Evolutionary conservation across 2,329 filamentous ascomycete genomes (phyloP).

Genomic region (Alternaria sp.): DNA sequence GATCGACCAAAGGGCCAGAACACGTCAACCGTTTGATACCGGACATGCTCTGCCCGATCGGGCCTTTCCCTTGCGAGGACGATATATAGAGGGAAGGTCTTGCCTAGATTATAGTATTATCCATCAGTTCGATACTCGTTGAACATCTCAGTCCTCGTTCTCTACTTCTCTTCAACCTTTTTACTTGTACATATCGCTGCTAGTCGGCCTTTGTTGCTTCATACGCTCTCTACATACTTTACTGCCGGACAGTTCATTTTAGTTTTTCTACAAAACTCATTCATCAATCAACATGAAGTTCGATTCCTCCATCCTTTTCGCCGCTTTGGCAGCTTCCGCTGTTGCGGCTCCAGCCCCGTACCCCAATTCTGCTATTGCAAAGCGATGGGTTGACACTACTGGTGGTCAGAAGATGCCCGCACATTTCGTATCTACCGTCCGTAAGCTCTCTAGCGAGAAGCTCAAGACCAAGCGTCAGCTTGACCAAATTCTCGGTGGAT

Average conservation of each 20-base stretch:
- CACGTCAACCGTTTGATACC: slow-evolving; percentile 21
- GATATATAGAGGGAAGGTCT: slow-evolving; percentile 21
- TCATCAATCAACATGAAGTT: slow-evolving; percentile 40
- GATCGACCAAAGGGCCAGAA: slow-evolving; percentile 7
- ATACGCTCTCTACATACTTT: slow-evolving; percentile 17
- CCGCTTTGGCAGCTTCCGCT: slow-evolving; percentile 37
- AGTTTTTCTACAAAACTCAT: slow-evolving; percentile 8
- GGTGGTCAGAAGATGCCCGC: slow-evolving; percentile 33
- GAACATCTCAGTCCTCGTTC: slow-evolving; percentile 15
- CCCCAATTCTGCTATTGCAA: slow-evolving; percentile 23
- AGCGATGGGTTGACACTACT: slow-evolving; percentile 39
- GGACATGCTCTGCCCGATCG: slow-evolving; percentile 10
- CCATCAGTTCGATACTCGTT: slow-evolving; percentile 20
- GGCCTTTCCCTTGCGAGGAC: slow-evolving; percentile 2
- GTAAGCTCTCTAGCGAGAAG: slow-evolving; percentile 35
- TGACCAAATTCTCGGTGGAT: slow-evolving; percentile 1
- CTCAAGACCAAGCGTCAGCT: slow-evolving; percentile 14
- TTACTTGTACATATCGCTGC: slow-evolving; percentile 33
- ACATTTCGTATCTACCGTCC: slow-evolving; percentile 35
- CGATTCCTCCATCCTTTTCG: slow-evolving; percentile 37
- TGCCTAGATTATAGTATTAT: slow-evolving; percentile 3
- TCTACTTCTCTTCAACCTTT: slow-evolving; percentile 19
- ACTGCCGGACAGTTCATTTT: slow-evolving; percentile 42
- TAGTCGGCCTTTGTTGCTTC: slow-evolving; percentile 34
- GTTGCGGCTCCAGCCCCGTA: slow-evolving; percentile 39